A percentile compares a stretch with the other conserved stretches of the same genome.
Evolutionary conservation across 1,284 basidiomycete species (phyloP).

Genomic region (Cutaneotrichosporon sp.): DNA sequence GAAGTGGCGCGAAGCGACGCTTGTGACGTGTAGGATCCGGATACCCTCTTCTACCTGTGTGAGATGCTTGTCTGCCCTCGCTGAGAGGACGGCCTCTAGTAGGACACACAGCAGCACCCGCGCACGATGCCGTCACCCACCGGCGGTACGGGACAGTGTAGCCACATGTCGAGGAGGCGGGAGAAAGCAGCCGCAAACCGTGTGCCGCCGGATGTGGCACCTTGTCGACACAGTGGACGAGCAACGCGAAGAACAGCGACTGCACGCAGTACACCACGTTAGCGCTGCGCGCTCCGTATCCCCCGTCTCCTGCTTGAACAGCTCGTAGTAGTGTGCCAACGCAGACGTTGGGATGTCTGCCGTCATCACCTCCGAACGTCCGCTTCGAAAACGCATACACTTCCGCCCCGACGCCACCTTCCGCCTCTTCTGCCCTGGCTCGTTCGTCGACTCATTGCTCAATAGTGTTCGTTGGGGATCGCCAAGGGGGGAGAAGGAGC

Average conservation of each 20-base stretch:
- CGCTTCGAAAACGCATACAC: slow-evolving; percentile 11
- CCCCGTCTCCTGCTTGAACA: slow-evolving; percentile 13
- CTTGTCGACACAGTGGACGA: slow-evolving; percentile 26
- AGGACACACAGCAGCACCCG: slow-evolving; percentile 16
- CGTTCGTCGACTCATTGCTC: slow-evolving; percentile 11
- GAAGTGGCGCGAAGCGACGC: slow-evolving; percentile 17
- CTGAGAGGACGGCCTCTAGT: slow-evolving; percentile 16
- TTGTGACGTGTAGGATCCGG: slow-evolving; percentile 15
- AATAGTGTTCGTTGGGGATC: slow-evolving; percentile 2
- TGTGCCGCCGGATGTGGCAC: slow-evolving; percentile 24
- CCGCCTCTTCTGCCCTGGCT: not conserved
- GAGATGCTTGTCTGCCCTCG: slow-evolving; percentile 13
- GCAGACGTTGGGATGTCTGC: slow-evolving; percentile 16
- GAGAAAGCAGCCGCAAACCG: slow-evolving; percentile 17
- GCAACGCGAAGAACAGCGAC: slow-evolving; percentile 17
- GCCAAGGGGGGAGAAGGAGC: slow-evolving; percentile 13
- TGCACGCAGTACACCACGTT: slow-evolving; percentile 22
- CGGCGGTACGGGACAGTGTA: slow-evolving; percentile 12
- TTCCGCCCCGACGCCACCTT: not conserved
- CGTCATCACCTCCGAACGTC: slow-evolving; percentile 1
- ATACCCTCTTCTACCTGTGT: slow-evolving; percentile 13
- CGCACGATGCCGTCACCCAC: slow-evolving; percentile 9
- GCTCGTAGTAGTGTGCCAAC: slow-evolving; percentile 14
- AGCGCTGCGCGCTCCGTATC: slow-evolving; percentile 8
- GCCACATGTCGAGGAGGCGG: slow-evolving; percentile 10